Evolutionary conservation across 1,284 basidiomycete genomes (phyloP).

Genomic region (Austroboletus olivaceoglutinosus): DNA sequence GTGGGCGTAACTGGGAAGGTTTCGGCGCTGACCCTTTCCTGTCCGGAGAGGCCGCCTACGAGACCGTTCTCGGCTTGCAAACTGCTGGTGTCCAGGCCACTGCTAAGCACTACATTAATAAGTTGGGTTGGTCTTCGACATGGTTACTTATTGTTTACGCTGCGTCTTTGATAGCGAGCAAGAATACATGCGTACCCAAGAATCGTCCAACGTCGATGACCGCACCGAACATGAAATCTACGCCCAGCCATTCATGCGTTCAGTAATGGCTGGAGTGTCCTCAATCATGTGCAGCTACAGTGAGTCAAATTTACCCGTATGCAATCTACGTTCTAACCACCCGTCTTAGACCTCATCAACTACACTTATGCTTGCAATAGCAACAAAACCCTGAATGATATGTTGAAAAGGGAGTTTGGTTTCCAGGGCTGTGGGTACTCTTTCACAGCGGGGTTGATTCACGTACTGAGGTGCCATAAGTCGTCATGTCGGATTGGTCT

Average conservation of each 20-base stretch:
- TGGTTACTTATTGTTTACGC: not conserved
- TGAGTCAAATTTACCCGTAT: slow-evolving; percentile 23
- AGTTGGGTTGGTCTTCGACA: slow-evolving; percentile 33
- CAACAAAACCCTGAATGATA: slow-evolving; percentile 49
- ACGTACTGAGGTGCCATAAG: slow-evolving; percentile 11
- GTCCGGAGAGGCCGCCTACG: slow-evolving; percentile 59
- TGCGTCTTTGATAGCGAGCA: slow-evolving; percentile 41
- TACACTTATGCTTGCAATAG: slow-evolving; percentile 56
- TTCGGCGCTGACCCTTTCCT: slow-evolving; percentile 69
- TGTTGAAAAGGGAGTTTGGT: slow-evolving; percentile 57
- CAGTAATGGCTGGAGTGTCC: slow-evolving; percentile 54
- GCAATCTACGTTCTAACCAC: slow-evolving; percentile 4
- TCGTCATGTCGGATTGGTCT: slow-evolving; percentile 42
- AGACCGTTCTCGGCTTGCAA: slow-evolving; percentile 63
- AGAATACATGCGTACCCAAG: slow-evolving; percentile 37
- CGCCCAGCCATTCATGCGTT: slow-evolving; percentile 52
- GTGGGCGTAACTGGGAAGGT: slow-evolving; percentile 73
- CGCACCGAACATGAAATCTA: slow-evolving; percentile 63
- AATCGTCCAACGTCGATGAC: slow-evolving; percentile 60
- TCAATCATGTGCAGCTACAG: slow-evolving; percentile 77
- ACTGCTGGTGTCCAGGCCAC: slow-evolving; percentile 60
- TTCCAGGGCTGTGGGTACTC: slow-evolving; percentile 50
- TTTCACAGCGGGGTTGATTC: not conserved
- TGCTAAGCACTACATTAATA: slow-evolving; percentile 67
- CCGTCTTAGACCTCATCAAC: slow-evolving; percentile 39